phyloP scores from a whole-genome alignment of 2,329 filamentous ascomycete species.

The Penicillium palitans region DNA sequence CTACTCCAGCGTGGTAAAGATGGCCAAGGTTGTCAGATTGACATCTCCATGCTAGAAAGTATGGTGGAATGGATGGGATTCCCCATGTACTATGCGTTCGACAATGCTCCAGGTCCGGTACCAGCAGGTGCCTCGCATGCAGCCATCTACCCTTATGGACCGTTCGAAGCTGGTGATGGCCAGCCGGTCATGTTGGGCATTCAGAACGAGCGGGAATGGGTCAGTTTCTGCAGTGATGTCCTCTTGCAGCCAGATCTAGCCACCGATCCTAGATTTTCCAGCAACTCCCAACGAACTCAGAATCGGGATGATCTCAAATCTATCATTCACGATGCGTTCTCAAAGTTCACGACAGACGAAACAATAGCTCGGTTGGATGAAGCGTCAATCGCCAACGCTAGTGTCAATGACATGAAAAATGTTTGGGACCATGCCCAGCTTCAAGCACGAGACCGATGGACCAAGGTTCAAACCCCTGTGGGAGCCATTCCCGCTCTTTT shows the following conservation, averaged over 20 bases:
- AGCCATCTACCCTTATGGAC: slow-evolving; percentile 58
- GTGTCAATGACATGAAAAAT: slow-evolving; percentile 56
- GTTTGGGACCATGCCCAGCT: slow-evolving; percentile 58
- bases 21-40: slow-evolving; percentile 51
- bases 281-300: slow-evolving; percentile 48
- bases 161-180: slow-evolving; percentile 52
- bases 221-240: slow-evolving; percentile 50
- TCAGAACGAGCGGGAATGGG: slow-evolving; percentile 60
- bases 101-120: slow-evolving; percentile 46
- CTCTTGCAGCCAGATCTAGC: slow-evolving; percentile 46
- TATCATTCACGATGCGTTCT: slow-evolving; percentile 50
- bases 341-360: slow-evolving; percentile 40
- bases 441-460: slow-evolving; percentile 53
- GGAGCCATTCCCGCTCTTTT: slow-evolving; percentile 52
- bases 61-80: slow-evolving; percentile 63
- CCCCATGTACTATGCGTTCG: slow-evolving; percentile 55
- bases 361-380: slow-evolving; percentile 48
- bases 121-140: slow-evolving; percentile 56
- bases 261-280: slow-evolving; percentile 50
- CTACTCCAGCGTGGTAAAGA: slow-evolving; percentile 52
- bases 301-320: slow-evolving; percentile 50
- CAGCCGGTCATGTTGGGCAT: slow-evolving; percentile 57
- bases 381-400: slow-evolving; percentile 57
- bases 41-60: slow-evolving; percentile 60
- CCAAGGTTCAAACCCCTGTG: slow-evolving; percentile 50